Evolutionary conservation across 2,329 filamentous ascomycete species (phyloP).

Genomic region (Ceratocystis smalleyi): DNA sequence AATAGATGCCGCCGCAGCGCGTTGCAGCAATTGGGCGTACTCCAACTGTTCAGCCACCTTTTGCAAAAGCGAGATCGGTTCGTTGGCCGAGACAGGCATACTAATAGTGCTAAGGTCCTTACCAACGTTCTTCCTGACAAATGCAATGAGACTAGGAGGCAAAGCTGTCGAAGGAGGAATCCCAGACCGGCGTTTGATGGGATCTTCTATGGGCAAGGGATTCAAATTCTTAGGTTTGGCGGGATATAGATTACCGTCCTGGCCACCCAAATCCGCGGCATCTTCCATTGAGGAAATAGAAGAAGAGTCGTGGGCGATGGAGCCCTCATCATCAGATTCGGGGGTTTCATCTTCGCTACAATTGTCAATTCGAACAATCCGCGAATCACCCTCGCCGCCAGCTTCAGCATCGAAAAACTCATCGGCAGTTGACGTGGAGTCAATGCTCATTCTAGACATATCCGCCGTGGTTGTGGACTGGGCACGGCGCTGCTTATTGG

Average conservation of each 20-base stretch:
- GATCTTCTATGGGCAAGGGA: conserved; percentile 57
- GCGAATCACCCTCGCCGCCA: conserved; percentile 43
- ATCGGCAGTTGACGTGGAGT: conserved; percentile 60
- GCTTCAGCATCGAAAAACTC: conserved; percentile 92
- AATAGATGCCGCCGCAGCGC: conserved; percentile 48
- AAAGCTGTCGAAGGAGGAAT: conserved; percentile 59
- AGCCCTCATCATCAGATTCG: conserved; percentile 40
- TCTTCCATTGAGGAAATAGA: conserved; percentile 45
- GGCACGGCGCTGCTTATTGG: conserved; percentile 62
- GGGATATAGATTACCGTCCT: conserved; percentile 56
- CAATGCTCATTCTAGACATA: conserved; percentile 51
- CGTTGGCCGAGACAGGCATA: conserved; percentile 94
- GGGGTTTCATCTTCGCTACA: conserved; percentile 49
- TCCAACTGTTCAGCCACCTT: conserved; percentile 81
- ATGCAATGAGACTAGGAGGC: conserved; percentile 83
- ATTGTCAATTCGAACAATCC: conserved; percentile 57
- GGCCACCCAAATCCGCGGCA: conserved; percentile 41
- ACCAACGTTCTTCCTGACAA: conserved; percentile 91
- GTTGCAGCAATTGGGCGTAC: conserved; percentile 71
- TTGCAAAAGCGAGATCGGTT: conserved; percentile 77
- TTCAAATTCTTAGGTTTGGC: conserved; percentile 56
- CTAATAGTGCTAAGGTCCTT: conserved; percentile 94
- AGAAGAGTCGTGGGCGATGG: conserved; percentile 35
- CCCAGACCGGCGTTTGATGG: conserved; percentile 50
- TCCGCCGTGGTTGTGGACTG: conserved; percentile 32